phyloP scores from a whole-genome alignment of 2,329 filamentous ascomycete genomes.

The Purpureocillium lavendulum region DNA sequence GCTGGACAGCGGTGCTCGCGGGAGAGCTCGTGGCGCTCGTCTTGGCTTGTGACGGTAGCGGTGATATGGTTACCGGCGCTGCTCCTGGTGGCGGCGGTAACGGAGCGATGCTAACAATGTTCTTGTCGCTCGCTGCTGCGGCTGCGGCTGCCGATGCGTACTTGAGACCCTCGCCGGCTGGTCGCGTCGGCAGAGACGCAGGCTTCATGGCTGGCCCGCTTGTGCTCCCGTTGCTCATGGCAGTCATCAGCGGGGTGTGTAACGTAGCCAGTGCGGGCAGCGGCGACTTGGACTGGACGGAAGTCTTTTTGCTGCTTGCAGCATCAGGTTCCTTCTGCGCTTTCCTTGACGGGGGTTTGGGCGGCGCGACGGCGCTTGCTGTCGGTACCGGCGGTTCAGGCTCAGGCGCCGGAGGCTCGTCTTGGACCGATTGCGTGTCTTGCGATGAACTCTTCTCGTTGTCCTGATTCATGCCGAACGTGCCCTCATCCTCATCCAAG shows the following conservation, averaged over 20 bases:
- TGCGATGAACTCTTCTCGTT: conserved; percentile 89
- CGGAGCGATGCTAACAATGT: conserved; percentile 87
- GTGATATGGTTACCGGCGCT: conserved; percentile 31
- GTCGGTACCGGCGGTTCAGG: conserved; percentile 30
- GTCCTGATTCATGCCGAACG: conserved; percentile 72
- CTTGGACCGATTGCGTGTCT: conserved; percentile 85
- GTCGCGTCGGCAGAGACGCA: conserved; percentile 73
- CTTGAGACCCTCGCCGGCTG: conserved; percentile 84
- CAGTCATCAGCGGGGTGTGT: conserved; percentile 61
- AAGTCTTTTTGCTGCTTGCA: conserved; percentile 59
- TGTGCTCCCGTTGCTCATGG: conserved; percentile 43
- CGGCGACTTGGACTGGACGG: conserved; percentile 86
- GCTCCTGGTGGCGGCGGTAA: conserved; percentile 79
- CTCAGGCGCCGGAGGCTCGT: conserved; percentile 58
- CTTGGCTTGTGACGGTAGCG: conserved; percentile 46
- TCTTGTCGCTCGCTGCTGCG: conserved; percentile 78
- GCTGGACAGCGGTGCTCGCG: conserved; percentile 37
- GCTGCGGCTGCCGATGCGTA: conserved; percentile 95
- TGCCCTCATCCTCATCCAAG: conserved; percentile 84
- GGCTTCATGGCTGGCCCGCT: conserved; percentile 76
- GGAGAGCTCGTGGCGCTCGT: conserved; percentile 48
- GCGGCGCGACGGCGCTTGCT: too few species aligned
- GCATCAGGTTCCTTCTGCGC: conserved; percentile 50
- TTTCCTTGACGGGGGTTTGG: conserved; percentile 43
- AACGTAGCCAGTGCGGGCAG: conserved; percentile 87